Evolutionary conservation across 176 grass and related monocot species (phyloP).

Genomic region (Aegilops sharonensis): DNA sequence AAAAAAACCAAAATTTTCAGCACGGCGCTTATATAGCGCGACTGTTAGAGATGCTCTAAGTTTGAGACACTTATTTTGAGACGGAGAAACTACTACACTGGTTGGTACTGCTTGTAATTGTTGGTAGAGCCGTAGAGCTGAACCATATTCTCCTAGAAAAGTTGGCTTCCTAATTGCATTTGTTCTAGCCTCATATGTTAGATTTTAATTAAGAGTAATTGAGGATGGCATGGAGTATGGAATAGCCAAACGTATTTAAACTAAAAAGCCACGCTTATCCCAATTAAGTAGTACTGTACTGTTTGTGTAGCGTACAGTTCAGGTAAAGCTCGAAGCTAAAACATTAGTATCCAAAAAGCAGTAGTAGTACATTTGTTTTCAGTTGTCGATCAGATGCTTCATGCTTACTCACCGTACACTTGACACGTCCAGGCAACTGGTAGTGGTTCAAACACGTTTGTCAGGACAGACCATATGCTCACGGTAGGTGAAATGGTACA

Average conservation of each 20-base stretch:
- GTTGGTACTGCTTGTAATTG: not conserved
- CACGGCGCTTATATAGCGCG: too few relatives aligned
- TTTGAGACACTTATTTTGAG: too few relatives aligned
- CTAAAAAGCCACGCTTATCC: not conserved
- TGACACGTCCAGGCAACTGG: not conserved
- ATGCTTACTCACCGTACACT: not conserved
- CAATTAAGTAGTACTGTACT: not conserved
- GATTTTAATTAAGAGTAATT: not conserved
- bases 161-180: not conserved
- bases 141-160: not conserved
- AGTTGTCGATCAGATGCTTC: not conserved
- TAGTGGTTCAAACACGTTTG: slow-evolving; percentile 37
- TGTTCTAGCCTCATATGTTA: not conserved
- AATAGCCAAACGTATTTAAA: not conserved
- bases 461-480: slow-evolving; percentile 10
- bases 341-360: not conserved
- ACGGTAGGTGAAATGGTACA: slow-evolving; percentile 37
- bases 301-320: not conserved
- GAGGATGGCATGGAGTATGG: not conserved
- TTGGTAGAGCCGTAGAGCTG: not conserved
- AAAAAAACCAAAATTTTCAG: too few relatives aligned
- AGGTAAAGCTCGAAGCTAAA: not conserved
- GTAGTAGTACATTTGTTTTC: not conserved
- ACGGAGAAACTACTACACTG: too few relatives aligned
- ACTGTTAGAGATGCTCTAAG: too few relatives aligned